Base-by-base conservation (phyloP, 257 asterid species). In the Lithospermum erythrorhizon region DNA sequence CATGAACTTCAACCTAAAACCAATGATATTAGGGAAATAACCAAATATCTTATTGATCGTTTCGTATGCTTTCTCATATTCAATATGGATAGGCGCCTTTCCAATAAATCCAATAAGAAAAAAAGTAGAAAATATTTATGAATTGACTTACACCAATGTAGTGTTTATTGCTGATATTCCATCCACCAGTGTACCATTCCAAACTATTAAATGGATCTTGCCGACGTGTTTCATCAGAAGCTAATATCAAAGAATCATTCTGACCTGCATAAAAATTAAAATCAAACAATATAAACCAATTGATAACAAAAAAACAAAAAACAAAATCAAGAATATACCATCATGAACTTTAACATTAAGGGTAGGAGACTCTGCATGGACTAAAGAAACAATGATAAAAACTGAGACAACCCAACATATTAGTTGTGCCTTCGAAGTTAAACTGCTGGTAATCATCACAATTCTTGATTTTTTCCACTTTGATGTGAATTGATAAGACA, bases 121-220 rank as follows among this genome's bases (percentile, higher is more conserved):
- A 51, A 61, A 14, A 19, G 48, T 3, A 35, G 13, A 35, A 10
- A 8, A 19, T 32, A 18, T 25, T 45, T 5, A 49, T 45, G 30
- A 29, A 32, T 48, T 15, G 35, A 57, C 90, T 73, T 73, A 93
- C 99, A 76, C 78, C 74, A 16, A 81, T 14, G 63, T 93, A 93
- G 81, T 89, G 89, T 8, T 68, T 21, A 67, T 73, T 68, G 64
- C 79, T 83, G 59, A 89, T 84, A 73, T 93, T 85, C 99, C 99
- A 93, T 37, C 99, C 99, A 20, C 95, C 96, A 6, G 79, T 78
- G 27, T 93, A 93, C 66, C 84, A 91, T 0, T 67, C 59, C 64
- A 65, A 54, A 65, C 70, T 52, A 21, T 86, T 74, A 3, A 71
- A 75, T 23, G 97, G 98, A 64, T 91, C 95, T 75, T 68, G 76